Evolutionary conservation across 371 early-diverging fungal genomes (phyloP), one percentile per base, ranked within the genome.

Genomic region (Cokeromyces recurvatus): DNA sequence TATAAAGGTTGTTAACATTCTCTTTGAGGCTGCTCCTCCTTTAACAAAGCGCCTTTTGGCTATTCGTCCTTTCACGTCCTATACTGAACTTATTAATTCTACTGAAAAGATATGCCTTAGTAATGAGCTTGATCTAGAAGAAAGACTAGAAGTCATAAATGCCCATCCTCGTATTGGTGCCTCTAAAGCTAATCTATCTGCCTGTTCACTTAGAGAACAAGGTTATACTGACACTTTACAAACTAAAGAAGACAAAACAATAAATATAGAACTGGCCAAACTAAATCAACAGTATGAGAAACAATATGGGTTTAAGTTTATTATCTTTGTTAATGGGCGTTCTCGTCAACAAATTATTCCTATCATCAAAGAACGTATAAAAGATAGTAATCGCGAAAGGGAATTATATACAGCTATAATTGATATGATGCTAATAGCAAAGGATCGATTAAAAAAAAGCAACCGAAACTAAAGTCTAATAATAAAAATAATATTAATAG

Each of bases 111-210:
- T 85, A 21, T 66, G 73, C 34, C 59, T 78, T n/a, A 66, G 70
- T 34, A 41, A 55, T 27, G 69, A 75, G 29, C 64, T 90, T 25
- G 71, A 61, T 15, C 53, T 73, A 2, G 57, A 74, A 36, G 87
- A 88, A 49, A 81, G 79, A 57, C 53, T 88, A 17, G 82, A 83
- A 23, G 74, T 89, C 16, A 80, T 89, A 61, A 89, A 89, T 53
- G 88, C 90, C 3, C 95, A 95, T 63, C 93, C 95, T 25, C 82
- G 92, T n/a, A 87, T 95, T 49, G 95, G 95, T 42, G 90, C 82
- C 34, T 66, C 68, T 55, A 80, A 76, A 46, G 62, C 64, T 19
- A 79, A 76, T 19, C 77, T 91, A 25, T 89, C 89, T 1, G 86
- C 82, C 10, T 57, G 80, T 47, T 90, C 91, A 5, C 55, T 79